These are phyloP conservation scores for Populus hybrid DNA, from an alignment of 441 rosid species.

Conservation along the genomic window DNA sequence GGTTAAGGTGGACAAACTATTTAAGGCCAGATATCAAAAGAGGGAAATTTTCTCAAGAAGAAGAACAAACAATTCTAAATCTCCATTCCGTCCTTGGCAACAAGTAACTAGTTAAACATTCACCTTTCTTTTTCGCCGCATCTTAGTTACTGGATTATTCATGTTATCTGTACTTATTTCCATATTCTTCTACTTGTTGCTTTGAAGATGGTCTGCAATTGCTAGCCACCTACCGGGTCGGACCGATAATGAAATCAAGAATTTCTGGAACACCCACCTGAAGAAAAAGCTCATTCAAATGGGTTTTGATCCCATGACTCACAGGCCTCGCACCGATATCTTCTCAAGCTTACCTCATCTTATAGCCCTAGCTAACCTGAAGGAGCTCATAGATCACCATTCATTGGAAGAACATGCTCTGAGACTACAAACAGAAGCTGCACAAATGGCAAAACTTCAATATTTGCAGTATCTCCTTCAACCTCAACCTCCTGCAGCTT, in stretches of 20 bases:
- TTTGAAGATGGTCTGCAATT: slow-evolving; percentile 84
- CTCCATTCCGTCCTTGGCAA: slow-evolving; percentile 85
- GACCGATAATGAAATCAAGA: slow-evolving; percentile 85
- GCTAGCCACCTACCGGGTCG: slow-evolving; percentile 72
- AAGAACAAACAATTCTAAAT: slow-evolving; percentile 78
- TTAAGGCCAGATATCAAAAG: slow-evolving; percentile 87
- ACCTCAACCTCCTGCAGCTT: slow-evolving; percentile 27
- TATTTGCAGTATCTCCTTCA: slow-evolving; percentile 60
- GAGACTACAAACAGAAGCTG: slow-evolving; percentile 50
- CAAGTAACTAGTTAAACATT: slow-evolving; percentile 42
- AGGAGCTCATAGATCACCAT: slow-evolving; percentile 44
- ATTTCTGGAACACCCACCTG: slow-evolving; percentile 85
- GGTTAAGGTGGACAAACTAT: slow-evolving; percentile 92
- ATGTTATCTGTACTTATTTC: not conserved
- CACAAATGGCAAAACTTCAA: slow-evolving; percentile 47
- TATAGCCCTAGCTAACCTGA: slow-evolving; percentile 57
- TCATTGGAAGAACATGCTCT: slow-evolving; percentile 45
- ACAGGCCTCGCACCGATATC: slow-evolving; percentile 72
- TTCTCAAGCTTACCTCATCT: slow-evolving; percentile 62
- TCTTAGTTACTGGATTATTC: not conserved
- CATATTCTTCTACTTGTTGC: not conserved
- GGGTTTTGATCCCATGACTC: slow-evolving; percentile 93
- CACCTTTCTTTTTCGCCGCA: not conserved
- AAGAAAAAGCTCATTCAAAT: slow-evolving; percentile 81
- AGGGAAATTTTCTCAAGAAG: slow-evolving; percentile 81